phyloP scores from a whole-genome alignment of 2,329 filamentous ascomycete genomes.

The Xylariaceae sp. region DNA sequence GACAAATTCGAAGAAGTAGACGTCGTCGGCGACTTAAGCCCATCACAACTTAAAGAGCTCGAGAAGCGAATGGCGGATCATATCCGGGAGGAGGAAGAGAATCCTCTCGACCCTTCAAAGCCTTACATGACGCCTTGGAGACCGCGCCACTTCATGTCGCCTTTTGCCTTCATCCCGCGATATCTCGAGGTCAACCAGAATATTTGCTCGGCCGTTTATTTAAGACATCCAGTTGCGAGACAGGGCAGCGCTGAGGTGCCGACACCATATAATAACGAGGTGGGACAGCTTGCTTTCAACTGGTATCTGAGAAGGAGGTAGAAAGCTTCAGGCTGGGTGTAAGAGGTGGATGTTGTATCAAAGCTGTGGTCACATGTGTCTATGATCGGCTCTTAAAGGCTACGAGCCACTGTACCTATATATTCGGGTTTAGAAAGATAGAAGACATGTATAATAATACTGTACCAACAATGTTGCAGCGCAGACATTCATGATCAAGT shows the following conservation, averaged over 20 bases:
- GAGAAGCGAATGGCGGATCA: conserved; percentile 56
- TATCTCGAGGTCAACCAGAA: conserved; percentile 98
- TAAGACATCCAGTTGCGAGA: conserved; percentile 88
- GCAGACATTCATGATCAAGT: too few species aligned
- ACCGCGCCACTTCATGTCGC: conserved; percentile 80
- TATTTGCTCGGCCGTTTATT: conserved; percentile 91
- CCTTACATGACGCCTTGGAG: conserved; percentile 91
- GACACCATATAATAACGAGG: conserved; percentile 69
- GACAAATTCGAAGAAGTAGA: conserved; percentile 5
- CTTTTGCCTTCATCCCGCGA: conserved; percentile 91
- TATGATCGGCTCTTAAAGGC: too few species aligned
- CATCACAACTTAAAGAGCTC: conserved; percentile 54
- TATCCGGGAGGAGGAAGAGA: conserved; percentile 65
- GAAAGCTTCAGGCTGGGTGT: conserved; percentile 8
- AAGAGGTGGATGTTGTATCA: background rate
- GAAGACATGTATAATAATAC: conserved; percentile 15
- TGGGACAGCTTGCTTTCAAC: conserved; percentile 81
- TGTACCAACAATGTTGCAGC: too few species aligned
- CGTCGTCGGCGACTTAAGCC: conserved; percentile 42
- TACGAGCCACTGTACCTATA: conserved; percentile 13
- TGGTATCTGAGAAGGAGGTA: conserved; percentile 89
- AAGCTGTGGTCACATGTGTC: too few species aligned
- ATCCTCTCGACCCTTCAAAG: conserved; percentile 72
- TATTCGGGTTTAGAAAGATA: conserved; percentile 1
- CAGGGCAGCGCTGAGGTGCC: conserved; percentile 79